Evolutionary conservation across 306 rosid genomes (phyloP).

Genomic region (Castanea crenata): DNA sequence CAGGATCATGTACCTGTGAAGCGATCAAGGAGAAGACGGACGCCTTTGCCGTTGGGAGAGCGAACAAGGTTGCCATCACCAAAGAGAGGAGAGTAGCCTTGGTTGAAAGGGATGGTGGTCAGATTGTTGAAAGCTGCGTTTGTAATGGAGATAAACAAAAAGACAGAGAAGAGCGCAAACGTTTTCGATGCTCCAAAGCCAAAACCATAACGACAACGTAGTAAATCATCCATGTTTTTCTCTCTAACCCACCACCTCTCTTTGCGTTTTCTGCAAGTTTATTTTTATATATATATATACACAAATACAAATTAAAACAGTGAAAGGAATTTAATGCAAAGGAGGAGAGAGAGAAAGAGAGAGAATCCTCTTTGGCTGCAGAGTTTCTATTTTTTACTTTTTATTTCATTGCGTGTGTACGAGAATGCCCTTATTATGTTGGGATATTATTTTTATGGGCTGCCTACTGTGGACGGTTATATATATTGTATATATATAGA

Average conservation of each 20-base stretch:
- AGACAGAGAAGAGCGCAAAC: conserved; percentile 16
- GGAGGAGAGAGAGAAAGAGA: neutral
- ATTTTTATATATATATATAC: conserved; percentile 15
- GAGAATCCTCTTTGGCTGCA: conserved; percentile 10
- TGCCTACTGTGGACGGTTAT: conserved; percentile 11
- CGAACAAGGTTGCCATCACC: conserved; percentile 84
- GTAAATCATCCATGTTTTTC: conserved; percentile 38
- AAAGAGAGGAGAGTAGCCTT: conserved; percentile 63
- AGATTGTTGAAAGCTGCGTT: conserved; percentile 53
- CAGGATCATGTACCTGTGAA: conserved; percentile 44
- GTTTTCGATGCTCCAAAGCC: conserved; percentile 14
- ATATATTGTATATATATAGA: too few species aligned
- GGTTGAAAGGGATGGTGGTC: conserved; percentile 67
- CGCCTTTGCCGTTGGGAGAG: conserved; percentile 70
- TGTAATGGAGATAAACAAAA: conserved; percentile 6
- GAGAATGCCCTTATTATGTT: conserved; percentile 20
- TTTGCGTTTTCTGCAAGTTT: conserved; percentile 30
- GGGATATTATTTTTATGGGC: neutral
- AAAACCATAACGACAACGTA: too few species aligned
- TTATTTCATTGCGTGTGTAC: neutral
- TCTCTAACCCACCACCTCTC: conserved; percentile 26
- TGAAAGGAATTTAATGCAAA: conserved; percentile 20
- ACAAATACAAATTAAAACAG: neutral
- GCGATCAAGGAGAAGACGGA: conserved; percentile 82
- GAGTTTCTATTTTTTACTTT: neutral